Evolutionary conservation across 352 stramenopile genomes (phyloP).

Genomic region (Globisporangium acanthophoron): DNA sequence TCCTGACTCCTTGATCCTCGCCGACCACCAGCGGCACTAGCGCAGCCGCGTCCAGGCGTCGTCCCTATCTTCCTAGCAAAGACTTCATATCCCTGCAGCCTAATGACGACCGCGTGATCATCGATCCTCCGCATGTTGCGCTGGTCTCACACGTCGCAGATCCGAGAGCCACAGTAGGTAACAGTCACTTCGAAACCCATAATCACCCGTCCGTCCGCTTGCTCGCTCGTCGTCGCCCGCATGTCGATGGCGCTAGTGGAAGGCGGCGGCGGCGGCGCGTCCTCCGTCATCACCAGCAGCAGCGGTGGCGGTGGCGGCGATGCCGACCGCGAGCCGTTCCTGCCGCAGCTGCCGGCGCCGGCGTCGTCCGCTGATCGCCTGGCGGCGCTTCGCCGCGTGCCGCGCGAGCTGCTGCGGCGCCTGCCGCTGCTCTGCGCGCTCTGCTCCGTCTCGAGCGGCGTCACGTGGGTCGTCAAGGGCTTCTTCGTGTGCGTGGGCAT

Average conservation of each 20-base stretch:
- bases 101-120: too few species aligned
- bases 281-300: neutral
- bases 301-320: neutral
- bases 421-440: slow-evolving; percentile 8
- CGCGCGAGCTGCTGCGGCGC: slow-evolving; percentile 4
- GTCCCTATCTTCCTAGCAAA: neutral
- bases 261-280: neutral
- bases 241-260: neutral
- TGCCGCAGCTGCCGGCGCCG: neutral
- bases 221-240: neutral
- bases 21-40: too few species aligned
- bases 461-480: slow-evolving; percentile 33
- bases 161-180: too few species aligned
- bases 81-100: too few species aligned
- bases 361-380: neutral
- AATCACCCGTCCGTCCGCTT: neutral
- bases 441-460: slow-evolving; percentile 16
- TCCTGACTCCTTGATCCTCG: neutral
- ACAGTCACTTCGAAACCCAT: neutral
- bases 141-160: too few species aligned
- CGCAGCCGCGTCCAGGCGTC: neutral
- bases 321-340: slow-evolving; percentile 5
- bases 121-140: too few species aligned
- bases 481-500: slow-evolving; percentile 46
- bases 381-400: slow-evolving; percentile 6